A percentile compares a stretch with the other conserved stretches of the same genome.
Conservation (phyloP, 192 early-diverging fungal species). For the Rhizoclosmatium globosum region DNA sequence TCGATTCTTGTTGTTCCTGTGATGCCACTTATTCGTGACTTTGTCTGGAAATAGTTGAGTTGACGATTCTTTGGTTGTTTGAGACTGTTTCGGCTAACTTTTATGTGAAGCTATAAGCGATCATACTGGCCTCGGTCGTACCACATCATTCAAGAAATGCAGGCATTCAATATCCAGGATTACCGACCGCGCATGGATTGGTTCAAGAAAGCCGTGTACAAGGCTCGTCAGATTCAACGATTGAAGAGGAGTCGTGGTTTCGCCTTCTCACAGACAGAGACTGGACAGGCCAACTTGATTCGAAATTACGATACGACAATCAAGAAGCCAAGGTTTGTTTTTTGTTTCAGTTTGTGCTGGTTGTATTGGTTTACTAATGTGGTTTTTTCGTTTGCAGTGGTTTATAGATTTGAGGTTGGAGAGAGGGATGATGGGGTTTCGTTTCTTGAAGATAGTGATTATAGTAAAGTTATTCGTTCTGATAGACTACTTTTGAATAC, state of each 20-base stretch:
- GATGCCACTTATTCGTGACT: constrained; percentile 86
- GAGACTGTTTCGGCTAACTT: background rate
- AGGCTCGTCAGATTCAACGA: constrained; percentile 87
- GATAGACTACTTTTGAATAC: too few relatives aligned
- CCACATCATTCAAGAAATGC: constrained; percentile 99
- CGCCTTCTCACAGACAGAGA: constrained; percentile 98
- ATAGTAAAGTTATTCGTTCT: too few relatives aligned
- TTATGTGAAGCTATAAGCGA: constrained; percentile 74
- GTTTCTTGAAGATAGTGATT: too few relatives aligned
- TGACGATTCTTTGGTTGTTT: constrained; percentile 21
- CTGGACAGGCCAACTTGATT: constrained; percentile 87
- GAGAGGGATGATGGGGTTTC: too few relatives aligned
- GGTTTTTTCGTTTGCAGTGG: too few relatives aligned
- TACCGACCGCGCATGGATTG: constrained; percentile 96
- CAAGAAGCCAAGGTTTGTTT: constrained; percentile 59
- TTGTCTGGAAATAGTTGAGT: constrained; percentile 93
- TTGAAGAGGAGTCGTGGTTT: constrained; percentile 93
- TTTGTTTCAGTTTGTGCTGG: background rate
- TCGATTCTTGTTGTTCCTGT: constrained; percentile 82
- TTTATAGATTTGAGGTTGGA: too few relatives aligned
- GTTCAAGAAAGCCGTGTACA: constrained; percentile 98
- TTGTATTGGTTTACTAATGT: too few relatives aligned
- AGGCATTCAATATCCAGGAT: constrained; percentile 99
- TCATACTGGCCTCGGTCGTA: constrained; percentile 88
- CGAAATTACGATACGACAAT: constrained; percentile 79